Conservation (phyloP, 31 red algal species). For the Odonthalia washingtoniensis region DNA sequence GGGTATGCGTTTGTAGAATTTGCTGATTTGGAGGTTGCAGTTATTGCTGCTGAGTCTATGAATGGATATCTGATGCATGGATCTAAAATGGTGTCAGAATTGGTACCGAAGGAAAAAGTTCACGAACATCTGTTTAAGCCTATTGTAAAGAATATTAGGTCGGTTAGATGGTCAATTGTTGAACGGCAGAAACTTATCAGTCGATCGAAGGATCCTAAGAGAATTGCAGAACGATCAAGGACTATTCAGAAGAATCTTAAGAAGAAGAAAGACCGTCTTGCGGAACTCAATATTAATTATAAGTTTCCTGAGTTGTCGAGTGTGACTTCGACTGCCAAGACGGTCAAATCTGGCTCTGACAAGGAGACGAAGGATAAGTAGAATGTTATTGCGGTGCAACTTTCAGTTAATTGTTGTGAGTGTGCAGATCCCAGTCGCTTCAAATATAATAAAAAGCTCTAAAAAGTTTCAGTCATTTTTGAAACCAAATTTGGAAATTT, state of each 20-base stretch:
- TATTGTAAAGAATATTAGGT: neutral
- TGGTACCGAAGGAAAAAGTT: conserved; percentile 73
- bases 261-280: conserved; percentile 2
- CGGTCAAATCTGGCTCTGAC: neutral
- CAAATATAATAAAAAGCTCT: too few species aligned
- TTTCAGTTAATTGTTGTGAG: too few species aligned
- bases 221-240: neutral
- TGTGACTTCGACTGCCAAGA: neutral
- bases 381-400: too few species aligned
- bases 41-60: conserved; percentile 89
- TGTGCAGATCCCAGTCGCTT: too few species aligned
- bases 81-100: conserved; percentile 67
- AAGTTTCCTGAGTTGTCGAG: neutral
- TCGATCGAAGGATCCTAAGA: neutral
- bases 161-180: neutral
- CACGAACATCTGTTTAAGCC: conserved; percentile 64
- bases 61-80: conserved; percentile 96
- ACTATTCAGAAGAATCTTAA: neutral
- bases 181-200: neutral
- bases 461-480: too few species aligned
- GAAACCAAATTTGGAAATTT: too few species aligned
- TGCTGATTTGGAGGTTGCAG: conserved; percentile 76
- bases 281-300: conserved; percentile 1
- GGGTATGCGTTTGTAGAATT: conserved; percentile 97
- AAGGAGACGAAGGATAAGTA: neutral